phyloP scores from a whole-genome alignment of 495 filamentous ascomycete genomes.

The Penicillium manginii region DNA sequence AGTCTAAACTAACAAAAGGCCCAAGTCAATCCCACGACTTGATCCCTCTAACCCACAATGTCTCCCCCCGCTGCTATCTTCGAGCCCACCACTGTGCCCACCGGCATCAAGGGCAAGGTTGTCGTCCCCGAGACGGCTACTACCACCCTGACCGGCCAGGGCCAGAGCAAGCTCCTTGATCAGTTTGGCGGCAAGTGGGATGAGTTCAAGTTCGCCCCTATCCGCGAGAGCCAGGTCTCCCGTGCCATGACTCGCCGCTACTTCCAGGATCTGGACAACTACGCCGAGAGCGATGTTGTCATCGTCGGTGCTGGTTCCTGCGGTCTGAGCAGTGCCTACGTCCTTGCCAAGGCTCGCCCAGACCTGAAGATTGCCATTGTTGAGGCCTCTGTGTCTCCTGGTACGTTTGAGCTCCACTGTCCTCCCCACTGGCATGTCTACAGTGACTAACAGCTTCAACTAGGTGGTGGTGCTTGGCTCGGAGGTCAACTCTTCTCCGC shows the following conservation, averaged over 20 bases:
- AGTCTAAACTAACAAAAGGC: constrained; percentile 34
- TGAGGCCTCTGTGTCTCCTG: constrained; percentile 83
- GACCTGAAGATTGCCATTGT: constrained; percentile 92
- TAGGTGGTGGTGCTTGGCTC: constrained; percentile 86
- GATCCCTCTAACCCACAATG: constrained; percentile 58
- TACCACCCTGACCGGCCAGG: constrained; percentile 38
- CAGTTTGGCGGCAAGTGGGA: constrained; percentile 72
- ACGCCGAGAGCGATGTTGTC: constrained; percentile 89
- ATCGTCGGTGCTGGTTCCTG: constrained; percentile 89
- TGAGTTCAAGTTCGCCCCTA: constrained; percentile 78
- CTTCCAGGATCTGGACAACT: constrained; percentile 85
- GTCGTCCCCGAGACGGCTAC: constrained; percentile 42
- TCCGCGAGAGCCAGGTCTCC: constrained; percentile 87
- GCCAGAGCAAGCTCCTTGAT: constrained; percentile 57
- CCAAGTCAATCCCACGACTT: constrained; percentile 44
- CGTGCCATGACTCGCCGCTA: constrained; percentile 92
- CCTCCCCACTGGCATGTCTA: background rate
- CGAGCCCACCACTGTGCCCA: constrained; percentile 43
- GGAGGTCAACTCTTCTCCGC: constrained; percentile 90
- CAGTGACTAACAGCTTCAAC: constrained; percentile 6
- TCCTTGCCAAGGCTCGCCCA: constrained; percentile 79
- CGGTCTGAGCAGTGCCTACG: constrained; percentile 82
- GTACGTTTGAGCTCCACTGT: constrained; percentile 23
- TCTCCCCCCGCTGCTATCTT: constrained; percentile 70
- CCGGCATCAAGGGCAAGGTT: constrained; percentile 53